Conservation (phyloP, 371 early-diverging fungal species). For the Mortierella sp. region DNA sequence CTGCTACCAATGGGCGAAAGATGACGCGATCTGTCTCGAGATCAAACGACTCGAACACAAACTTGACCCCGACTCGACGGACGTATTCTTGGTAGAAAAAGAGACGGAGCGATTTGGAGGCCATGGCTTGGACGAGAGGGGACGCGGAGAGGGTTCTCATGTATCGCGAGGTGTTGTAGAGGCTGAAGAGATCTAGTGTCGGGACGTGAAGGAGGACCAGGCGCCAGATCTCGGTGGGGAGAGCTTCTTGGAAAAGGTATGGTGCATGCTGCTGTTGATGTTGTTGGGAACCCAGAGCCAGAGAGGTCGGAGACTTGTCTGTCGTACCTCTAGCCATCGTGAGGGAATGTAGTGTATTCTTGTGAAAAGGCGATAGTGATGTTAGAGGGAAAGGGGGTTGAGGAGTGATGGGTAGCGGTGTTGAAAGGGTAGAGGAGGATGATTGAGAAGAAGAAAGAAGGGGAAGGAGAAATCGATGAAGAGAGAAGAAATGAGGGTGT, state of each 20-base stretch:
- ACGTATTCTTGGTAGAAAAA: constrained; percentile 56
- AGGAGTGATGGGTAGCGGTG: neutral
- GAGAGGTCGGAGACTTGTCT: neutral
- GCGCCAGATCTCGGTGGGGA: constrained; percentile 47
- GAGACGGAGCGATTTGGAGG: constrained; percentile 33
- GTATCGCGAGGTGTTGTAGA: constrained; percentile 45
- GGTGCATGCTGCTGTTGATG: neutral
- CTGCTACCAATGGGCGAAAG: constrained; percentile 21
- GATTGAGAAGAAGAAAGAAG: too few species aligned
- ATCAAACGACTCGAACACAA: constrained; percentile 50
- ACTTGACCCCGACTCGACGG: constrained; percentile 40
- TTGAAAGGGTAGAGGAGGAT: neutral
- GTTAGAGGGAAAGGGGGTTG: neutral
- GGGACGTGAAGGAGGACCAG: constrained; percentile 21
- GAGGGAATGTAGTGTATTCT: neutral
- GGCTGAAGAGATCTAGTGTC: constrained; percentile 38
- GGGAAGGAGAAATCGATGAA: too few species aligned
- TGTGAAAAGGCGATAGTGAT: neutral
- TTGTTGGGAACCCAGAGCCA: neutral
- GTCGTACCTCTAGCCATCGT: neutral
- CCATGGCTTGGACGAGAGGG: constrained; percentile 27
- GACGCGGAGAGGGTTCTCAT: constrained; percentile 40
- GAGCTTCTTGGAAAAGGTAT: constrained; percentile 18
- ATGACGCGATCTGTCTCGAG: constrained; percentile 41
- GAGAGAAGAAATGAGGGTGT: neutral